Percentiles rank a stretch among this genome's conserved stretches.
Conservation (phyloP, 2,329 filamentous ascomycete species). For the Mycosphaerella sp. region DNA sequence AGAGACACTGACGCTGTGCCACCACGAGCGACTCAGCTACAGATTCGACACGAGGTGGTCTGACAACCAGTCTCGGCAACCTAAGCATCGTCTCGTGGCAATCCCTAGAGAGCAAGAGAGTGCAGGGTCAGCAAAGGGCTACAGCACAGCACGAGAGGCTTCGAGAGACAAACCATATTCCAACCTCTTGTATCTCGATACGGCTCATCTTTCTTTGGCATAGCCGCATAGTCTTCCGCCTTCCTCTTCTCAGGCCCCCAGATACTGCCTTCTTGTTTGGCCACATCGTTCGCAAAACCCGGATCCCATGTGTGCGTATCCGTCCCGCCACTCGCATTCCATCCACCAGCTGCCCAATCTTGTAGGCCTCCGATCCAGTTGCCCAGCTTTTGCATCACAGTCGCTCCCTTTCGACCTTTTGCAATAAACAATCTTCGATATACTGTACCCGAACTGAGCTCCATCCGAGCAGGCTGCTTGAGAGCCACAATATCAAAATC, state of each 20-base stretch:
- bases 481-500: constrained; percentile 31
- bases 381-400: constrained; percentile 18
- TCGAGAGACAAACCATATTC: constrained; percentile 3
- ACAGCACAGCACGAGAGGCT: not conserved
- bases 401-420: constrained; percentile 25
- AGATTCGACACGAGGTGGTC: not conserved
- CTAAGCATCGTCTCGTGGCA: not conserved
- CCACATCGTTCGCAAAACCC: constrained; percentile 9
- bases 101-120: not conserved
- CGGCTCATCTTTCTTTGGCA: constrained; percentile 2
- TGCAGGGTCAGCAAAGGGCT: not conserved
- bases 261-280: constrained; percentile 1
- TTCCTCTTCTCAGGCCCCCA: constrained; percentile 5
- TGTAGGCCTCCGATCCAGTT: constrained; percentile 17
- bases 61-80: not conserved
- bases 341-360: constrained; percentile 5
- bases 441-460: constrained; percentile 23
- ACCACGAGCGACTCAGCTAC: not conserved
- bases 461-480: constrained; percentile 26
- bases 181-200: not conserved
- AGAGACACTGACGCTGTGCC: not conserved
- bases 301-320: not conserved
- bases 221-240: not conserved
- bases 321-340: not conserved
- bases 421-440: constrained; percentile 31